A percentile compares a stretch with the other conserved stretches of the same genome.
Conservation (phyloP, 192 early-diverging fungal species). For the Coemansia sp. region DNA sequence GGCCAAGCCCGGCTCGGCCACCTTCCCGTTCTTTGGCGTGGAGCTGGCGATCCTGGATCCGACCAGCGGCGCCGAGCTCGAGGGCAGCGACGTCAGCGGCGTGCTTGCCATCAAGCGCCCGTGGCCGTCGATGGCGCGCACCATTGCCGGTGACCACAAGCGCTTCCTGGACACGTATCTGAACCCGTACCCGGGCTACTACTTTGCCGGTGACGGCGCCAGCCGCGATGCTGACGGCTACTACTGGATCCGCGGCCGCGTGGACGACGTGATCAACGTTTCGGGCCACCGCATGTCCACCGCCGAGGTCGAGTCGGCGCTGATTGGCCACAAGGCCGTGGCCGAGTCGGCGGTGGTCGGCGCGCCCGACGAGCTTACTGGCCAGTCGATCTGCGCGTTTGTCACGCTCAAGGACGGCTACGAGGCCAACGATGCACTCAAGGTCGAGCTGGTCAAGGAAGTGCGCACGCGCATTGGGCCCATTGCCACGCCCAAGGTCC, state of each 20-base stretch:
- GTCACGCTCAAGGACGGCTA: constrained; percentile 70
- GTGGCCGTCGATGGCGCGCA: constrained; percentile 91
- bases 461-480: constrained; percentile 89
- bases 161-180: constrained; percentile 93
- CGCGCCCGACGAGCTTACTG: constrained; percentile 81
- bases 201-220: constrained; percentile 96
- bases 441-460: constrained; percentile 64
- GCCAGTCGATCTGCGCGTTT: constrained; percentile 87
- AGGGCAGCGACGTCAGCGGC: constrained; percentile 84
- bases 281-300: constrained; percentile 91
- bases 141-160: constrained; percentile 85
- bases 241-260: constrained; percentile 92
- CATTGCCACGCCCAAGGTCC: constrained; percentile 84
- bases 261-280: constrained; percentile 93
- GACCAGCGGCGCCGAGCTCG: constrained; percentile 74
- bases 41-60: constrained; percentile 83
- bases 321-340: constrained; percentile 72
- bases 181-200: constrained; percentile 83
- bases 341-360: constrained; percentile 92
- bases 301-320: constrained; percentile 90
- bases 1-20: constrained; percentile 94
- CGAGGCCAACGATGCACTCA: constrained; percentile 48
- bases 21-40: constrained; percentile 95
- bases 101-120: constrained; percentile 82
- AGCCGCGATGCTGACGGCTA: constrained; percentile 89